Base-by-base conservation (phyloP, 2,329 filamentous ascomycete species). In the Pyrenophora graminea region DNA sequence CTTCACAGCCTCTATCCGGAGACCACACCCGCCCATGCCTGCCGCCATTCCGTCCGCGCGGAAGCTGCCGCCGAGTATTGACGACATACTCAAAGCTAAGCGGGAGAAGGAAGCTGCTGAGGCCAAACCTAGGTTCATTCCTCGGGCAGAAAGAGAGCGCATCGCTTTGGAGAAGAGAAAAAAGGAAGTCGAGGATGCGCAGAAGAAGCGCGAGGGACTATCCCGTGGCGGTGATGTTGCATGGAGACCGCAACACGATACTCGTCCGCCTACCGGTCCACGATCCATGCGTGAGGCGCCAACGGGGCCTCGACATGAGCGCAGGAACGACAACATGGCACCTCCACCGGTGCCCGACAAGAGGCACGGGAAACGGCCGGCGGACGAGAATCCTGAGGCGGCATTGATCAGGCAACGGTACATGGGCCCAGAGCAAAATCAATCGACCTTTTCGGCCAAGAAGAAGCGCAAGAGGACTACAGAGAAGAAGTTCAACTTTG, bases 401-500 rank as follows among this genome's bases (percentile, higher is more conserved):
- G 84, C 86, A 23, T 77, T 94, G 51, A 85, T 90, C 55, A 83
- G 89, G 53, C 85, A 90, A 62, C 82, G 91, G 55, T 99, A 99
- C 69, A 92, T 97, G 82, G 94, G 94, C 3, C 88, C 90, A 1
- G 90, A 96, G 58, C 85, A 89, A 45, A 95, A 94, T 59, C 84
- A 87, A 58, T 92, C 89, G 4, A 96, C 84, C 32, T 97, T 97
- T 69, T 96, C 91, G 0, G 92, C 92, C 1, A 90, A 94, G 78
- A 99, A 97, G 82, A 97, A 97, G 79, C 84, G 93, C 49, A 89
- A 90, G 77, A 83, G 93, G 55, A 96, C 91, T 1, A 94, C 90
- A 1, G 93, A 96, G 68, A 91, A 92, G 75, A 97, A 99, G 72
- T 99, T 99, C 79, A 99, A 97, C 67, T 99, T 99, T 66, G 94